Evolutionary conservation across 2,329 filamentous ascomycete species (phyloP), one percentile per base, ranked within the genome.

Genomic region (Penicillium sp.): DNA sequence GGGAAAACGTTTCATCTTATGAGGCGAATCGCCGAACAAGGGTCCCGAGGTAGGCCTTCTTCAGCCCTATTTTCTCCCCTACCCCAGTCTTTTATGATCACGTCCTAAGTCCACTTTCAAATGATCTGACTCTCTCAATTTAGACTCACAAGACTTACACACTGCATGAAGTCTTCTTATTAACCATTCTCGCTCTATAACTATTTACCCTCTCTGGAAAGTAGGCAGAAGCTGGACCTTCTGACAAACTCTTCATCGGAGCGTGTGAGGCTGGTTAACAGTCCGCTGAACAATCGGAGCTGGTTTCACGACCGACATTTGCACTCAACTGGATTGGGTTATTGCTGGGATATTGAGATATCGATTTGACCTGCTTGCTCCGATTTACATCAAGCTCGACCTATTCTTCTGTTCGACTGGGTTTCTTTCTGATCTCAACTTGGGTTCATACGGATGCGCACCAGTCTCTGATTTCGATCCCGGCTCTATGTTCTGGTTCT

Each of bases 1-100:
- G 60, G 58, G 54, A 57, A 61, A 66, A 64, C 64, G 64, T 66
- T 65, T 65, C 64, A 65, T 65, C 62, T 60, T 57, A 66, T 67
- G 62, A 66, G 63, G 65, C 64, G 61, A 65, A 62, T 67, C 64
- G 64, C 64, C 59, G 41, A 61, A 53, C 50, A 46, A 63, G 61
- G 60, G 62, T 58, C 48, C 58, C 56, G 56, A 60, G 57, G 58
- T 57, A 58, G 57, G 61, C 54, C 33, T 31, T 47, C 23, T 49
- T 66, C 64, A 67, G 64, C 64, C 64, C 62, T 67, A 65, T 61
- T 56, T 40, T 37, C 29, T 25, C 23, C 54, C 38, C 41, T 35
- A 41, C 29, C 54, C 41, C 49, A 33, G 49, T 38, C 19, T 33
- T 57, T 48, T 54, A 42, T 48, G 31, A 42, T 40, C 21, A 23